Evolutionary conservation across 1,139 yeast species (phyloP).

Genomic region (Geotrichum candidum): DNA sequence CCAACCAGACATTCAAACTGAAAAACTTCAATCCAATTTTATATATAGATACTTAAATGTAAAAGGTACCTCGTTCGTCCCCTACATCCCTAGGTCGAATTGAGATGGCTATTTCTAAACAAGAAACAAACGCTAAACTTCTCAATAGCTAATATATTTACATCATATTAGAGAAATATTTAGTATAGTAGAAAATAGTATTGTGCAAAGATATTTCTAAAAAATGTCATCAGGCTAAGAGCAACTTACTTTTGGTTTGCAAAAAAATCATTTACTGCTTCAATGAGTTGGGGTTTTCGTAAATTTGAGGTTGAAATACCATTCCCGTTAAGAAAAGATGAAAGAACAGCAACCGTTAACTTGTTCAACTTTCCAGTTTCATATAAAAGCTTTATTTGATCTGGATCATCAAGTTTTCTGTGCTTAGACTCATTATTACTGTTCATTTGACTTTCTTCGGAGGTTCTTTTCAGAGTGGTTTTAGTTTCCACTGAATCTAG

Average conservation of each 20-base stretch:
- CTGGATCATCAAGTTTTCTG: background rate
- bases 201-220: background rate
- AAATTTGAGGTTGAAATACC: background rate
- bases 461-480: conserved; percentile 6
- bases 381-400: conserved; percentile 12
- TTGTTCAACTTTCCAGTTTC: conserved; percentile 10
- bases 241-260: background rate
- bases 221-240: background rate
- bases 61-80: no score
- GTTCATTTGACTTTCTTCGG: background rate
- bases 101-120: no score
- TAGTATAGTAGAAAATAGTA: no score
- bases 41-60: no score
- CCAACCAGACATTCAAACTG: no score
- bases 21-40: no score
- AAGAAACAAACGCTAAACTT: no score
- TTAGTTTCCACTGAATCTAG: conserved; percentile 5
- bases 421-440: conserved; percentile 3
- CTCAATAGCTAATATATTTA: no score
- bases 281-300: conserved; percentile 3
- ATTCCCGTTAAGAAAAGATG: background rate
- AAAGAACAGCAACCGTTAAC: conserved; percentile 4
- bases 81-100: no score
- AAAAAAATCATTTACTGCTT: background rate
- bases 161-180: no score